phyloP scores from a whole-genome alignment of 441 rosid genomes.

The Adansonia gregorii region DNA sequence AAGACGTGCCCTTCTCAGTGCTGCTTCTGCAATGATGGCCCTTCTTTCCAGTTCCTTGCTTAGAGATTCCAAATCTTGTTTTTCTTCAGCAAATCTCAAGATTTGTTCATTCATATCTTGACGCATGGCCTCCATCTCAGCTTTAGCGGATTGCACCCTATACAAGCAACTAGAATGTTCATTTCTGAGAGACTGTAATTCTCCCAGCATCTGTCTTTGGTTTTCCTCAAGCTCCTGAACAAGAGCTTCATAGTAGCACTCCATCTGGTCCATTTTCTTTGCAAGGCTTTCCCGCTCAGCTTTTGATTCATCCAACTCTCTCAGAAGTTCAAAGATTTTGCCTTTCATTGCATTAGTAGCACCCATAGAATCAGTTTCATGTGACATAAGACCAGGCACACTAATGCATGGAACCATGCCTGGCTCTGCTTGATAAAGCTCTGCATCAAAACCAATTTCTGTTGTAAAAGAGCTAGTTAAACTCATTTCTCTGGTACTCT shows the following conservation, averaged over 20 bases:
- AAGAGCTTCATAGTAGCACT: conserved; percentile 94
- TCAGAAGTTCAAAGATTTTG: conserved; percentile 81
- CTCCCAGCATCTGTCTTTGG: conserved; percentile 88
- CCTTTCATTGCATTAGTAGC: conserved; percentile 68
- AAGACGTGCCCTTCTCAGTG: conserved; percentile 93
- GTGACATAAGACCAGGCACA: conserved; percentile 64
- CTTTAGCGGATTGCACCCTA: conserved; percentile 66
- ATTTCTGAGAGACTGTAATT: conserved; percentile 87
- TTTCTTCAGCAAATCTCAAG: conserved; percentile 69
- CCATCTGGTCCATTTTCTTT: conserved; percentile 98
- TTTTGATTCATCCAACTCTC: conserved; percentile 89
- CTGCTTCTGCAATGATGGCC: conserved; percentile 78
- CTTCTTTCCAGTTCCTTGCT: conserved; percentile 85
- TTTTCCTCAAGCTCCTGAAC: conserved; percentile 98
- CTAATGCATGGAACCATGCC: conserved; percentile 75
- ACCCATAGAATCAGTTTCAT: conserved; percentile 64
- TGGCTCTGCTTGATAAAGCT: conserved; percentile 71
- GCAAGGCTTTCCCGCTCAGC: conserved; percentile 82
- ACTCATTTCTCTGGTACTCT: conserved; percentile 46
- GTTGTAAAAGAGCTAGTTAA: conserved; percentile 44
- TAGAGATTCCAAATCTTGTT: conserved; percentile 59
- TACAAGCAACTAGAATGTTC: conserved; percentile 87
- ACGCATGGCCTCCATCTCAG: conserved; percentile 83
- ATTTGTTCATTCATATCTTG: conserved; percentile 69
- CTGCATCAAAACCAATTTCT: conserved; percentile 62